A percentile compares a stretch with the other conserved stretches of the same genome.
These are phyloP conservation scores for Euphrasia confusa DNA, from an alignment of 257 asterid genomes.

Conservation along the genomic window DNA sequence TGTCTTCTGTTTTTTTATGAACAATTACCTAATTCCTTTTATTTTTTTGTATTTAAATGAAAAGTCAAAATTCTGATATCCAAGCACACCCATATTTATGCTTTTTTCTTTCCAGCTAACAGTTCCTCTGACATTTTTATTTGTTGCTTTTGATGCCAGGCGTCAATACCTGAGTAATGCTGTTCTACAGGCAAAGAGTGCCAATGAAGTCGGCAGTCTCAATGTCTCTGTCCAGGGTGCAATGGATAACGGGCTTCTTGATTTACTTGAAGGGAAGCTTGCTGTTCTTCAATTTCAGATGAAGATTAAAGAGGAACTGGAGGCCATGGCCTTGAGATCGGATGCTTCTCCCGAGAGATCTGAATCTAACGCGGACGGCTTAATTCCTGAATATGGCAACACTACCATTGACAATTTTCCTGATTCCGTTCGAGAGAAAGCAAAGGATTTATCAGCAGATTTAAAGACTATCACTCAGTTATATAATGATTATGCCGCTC, in stretches of 20 bases:
- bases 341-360: conserved; percentile 51
- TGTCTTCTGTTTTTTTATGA: too few relatives aligned
- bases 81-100: neutral
- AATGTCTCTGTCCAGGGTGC: conserved; percentile 52
- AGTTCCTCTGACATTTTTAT: conserved; percentile 22
- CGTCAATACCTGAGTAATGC: conserved; percentile 96
- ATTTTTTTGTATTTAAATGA: too few relatives aligned
- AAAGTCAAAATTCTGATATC: neutral
- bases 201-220: conserved; percentile 48
- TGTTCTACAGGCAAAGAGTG: conserved; percentile 97
- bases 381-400: conserved; percentile 33
- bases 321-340: conserved; percentile 54
- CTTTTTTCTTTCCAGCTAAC: conserved; percentile 20
- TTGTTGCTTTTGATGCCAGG: conserved; percentile 48
- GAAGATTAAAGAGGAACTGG: conserved; percentile 79
- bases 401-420: conserved; percentile 35
- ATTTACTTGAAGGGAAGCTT: conserved; percentile 95
- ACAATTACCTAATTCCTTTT: too few relatives aligned
- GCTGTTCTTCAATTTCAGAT: conserved; percentile 94
- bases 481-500: conserved; percentile 93
- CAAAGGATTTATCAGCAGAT: conserved; percentile 73
- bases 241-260: conserved; percentile 80
- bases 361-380: conserved; percentile 39
- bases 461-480: conserved; percentile 86
- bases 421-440: conserved; percentile 46